Evolutionary conservation across 805 yeast genomes (phyloP).

Genomic region (Teunomyces aglyptinius): DNA sequence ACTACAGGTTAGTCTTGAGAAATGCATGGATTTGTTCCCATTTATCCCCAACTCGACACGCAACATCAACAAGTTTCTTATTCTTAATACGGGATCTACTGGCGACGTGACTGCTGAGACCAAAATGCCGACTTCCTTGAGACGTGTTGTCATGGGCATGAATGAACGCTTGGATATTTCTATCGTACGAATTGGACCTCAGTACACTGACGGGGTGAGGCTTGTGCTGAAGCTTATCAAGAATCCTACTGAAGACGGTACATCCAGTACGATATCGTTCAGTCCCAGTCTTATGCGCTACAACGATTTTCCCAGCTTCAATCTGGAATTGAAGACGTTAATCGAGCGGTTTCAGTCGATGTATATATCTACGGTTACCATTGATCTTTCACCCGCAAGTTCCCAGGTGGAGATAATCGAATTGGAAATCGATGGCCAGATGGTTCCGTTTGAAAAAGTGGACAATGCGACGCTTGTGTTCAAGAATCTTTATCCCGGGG

Average conservation of each 20-base stretch:
- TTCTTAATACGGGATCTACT: constrained; percentile 6
- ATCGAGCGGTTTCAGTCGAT: constrained; percentile 15
- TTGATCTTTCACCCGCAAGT: constrained; percentile 16
- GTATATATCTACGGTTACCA: constrained; percentile 21
- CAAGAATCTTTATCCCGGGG: constrained; percentile 13
- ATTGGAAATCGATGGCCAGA: constrained; percentile 24
- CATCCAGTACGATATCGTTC: constrained; percentile 7
- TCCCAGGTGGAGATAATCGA: constrained; percentile 15
- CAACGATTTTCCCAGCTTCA: constrained; percentile 16
- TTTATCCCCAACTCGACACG: constrained; percentile 17
- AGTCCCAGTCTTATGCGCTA: constrained; percentile 20
- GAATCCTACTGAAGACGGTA: constrained; percentile 8
- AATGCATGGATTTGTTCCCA: constrained; percentile 25
- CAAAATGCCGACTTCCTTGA: not conserved
- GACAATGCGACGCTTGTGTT: constrained; percentile 10
- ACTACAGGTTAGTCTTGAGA: constrained; percentile 22
- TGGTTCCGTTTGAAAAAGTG: constrained; percentile 10
- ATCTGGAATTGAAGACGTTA: constrained; percentile 11
- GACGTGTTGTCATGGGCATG: constrained; percentile 7
- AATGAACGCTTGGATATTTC: constrained; percentile 21
- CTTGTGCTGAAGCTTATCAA: constrained; percentile 10
- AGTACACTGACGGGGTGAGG: constrained; percentile 16
- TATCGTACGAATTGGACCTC: constrained; percentile 22
- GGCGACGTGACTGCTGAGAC: not conserved
- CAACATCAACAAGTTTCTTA: constrained; percentile 11